Evolutionary conservation across 1,139 yeast species (phyloP).

Genomic region (Debaryomyces psychrophilus): DNA sequence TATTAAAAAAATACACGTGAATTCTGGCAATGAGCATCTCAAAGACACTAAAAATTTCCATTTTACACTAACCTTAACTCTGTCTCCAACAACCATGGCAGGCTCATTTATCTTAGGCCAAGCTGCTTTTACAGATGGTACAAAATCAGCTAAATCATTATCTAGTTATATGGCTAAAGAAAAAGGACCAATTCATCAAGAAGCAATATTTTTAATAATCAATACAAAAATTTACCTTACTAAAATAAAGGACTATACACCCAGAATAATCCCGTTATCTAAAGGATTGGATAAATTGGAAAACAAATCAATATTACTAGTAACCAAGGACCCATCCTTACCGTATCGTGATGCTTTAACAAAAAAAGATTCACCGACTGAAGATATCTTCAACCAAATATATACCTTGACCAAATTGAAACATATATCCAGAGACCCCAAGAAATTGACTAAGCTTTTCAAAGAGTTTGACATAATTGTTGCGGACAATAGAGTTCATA

Average conservation of each 20-base stretch:
- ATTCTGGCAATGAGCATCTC: conserved; percentile 8
- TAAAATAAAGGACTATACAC: conserved; percentile 56
- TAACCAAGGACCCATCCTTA: conserved; percentile 70
- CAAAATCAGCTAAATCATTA: conserved; percentile 41
- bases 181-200: conserved; percentile 23
- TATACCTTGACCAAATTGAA: conserved; percentile 59
- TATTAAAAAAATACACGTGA: neutral
- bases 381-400: conserved; percentile 60
- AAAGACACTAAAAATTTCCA: conserved; percentile 1
- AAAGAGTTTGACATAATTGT: conserved; percentile 67
- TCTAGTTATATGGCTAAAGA: conserved; percentile 30
- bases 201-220: conserved; percentile 53
- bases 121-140: conserved; percentile 26
- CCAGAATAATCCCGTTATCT: conserved; percentile 67
- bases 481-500: conserved; percentile 66
- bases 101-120: conserved; percentile 33
- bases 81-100: conserved; percentile 5
- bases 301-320: conserved; percentile 54
- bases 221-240: conserved; percentile 55
- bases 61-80: neutral
- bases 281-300: conserved; percentile 50
- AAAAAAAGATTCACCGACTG: conserved; percentile 54
- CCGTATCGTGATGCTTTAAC: conserved; percentile 52
- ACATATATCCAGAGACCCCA: conserved; percentile 46
- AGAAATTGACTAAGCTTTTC: conserved; percentile 48